phyloP scores from a whole-genome alignment of 768 basidiomycete genomes.

The Boletus sp. region DNA sequence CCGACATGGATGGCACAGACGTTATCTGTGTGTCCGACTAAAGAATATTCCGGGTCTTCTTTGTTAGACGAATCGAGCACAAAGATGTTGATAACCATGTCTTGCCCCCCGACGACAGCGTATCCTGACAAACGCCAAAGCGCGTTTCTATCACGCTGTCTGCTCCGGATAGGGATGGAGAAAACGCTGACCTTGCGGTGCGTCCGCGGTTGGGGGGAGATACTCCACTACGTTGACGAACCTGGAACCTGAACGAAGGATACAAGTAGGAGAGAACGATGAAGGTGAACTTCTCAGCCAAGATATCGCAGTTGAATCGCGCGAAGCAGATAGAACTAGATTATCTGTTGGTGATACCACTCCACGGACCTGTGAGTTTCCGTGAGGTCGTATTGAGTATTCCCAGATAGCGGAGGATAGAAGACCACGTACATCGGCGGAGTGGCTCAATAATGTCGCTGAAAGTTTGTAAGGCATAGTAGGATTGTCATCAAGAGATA shows the following conservation, averaged over 20 bases:
- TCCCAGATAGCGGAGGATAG: not conserved
- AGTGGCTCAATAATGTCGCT: conserved; percentile 64
- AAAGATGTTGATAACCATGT: conserved; percentile 84
- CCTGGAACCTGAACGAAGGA: conserved; percentile 63
- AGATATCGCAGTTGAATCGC: conserved; percentile 86
- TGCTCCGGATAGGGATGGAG: not conserved
- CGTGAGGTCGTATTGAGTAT: conserved; percentile 17
- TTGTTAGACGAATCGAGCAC: conserved; percentile 50
- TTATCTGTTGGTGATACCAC: conserved; percentile 72
- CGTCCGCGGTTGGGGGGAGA: conserved; percentile 62
- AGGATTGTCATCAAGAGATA: not conserved
- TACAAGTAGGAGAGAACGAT: conserved; percentile 51
- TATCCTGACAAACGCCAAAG: conserved; percentile 51
- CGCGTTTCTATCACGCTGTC: not conserved
- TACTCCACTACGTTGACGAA: conserved; percentile 83
- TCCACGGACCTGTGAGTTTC: conserved; percentile 66
- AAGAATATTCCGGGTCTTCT: conserved; percentile 74
- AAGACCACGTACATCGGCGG: conserved; percentile 59
- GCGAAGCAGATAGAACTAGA: conserved; percentile 84
- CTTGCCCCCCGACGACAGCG: conserved; percentile 85
- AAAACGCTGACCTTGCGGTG: conserved; percentile 58
- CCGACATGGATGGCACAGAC: conserved; percentile 80
- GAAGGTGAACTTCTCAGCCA: conserved; percentile 61
- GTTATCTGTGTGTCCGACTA: conserved; percentile 88
- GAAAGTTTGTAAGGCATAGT: conserved; percentile 79